A percentile compares a stretch with the other conserved stretches of the same genome.
Conservation (phyloP, 345 rosid species). For the Ceriops tagal region DNA sequence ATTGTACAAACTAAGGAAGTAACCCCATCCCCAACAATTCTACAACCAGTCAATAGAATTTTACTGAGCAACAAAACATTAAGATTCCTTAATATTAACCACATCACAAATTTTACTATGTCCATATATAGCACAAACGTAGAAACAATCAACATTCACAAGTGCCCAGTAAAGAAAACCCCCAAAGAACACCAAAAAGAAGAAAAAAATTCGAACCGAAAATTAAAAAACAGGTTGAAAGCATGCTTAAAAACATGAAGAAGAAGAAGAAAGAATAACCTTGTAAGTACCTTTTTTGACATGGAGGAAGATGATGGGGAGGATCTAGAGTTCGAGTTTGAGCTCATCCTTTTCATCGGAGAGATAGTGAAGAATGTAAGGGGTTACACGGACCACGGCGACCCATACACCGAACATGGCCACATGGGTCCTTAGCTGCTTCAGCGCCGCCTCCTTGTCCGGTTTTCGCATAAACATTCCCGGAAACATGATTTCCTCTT, state of each 20-base stretch:
- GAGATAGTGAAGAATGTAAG: constrained; percentile 68
- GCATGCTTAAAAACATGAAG: background rate
- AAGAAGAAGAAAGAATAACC: background rate
- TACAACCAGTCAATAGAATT: no score
- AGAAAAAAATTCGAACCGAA: background rate
- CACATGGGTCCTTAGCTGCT: constrained; percentile 57
- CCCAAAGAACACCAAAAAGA: no score
- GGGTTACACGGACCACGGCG: constrained; percentile 56
- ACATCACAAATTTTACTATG: no score
- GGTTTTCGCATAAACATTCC: constrained; percentile 79
- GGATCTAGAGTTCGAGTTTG: constrained; percentile 58
- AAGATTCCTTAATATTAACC: no score
- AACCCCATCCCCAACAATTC: background rate
- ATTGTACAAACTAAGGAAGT: background rate
- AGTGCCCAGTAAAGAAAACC: no score
- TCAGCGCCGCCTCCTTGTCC: constrained; percentile 78
- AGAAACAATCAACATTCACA: no score
- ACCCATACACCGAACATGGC: constrained; percentile 64
- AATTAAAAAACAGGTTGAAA: background rate
- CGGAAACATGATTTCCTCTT: constrained; percentile 55
- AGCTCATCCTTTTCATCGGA: constrained; percentile 64
- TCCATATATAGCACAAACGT: no score
- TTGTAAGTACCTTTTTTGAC: constrained; percentile 15
- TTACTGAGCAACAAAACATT: no score
- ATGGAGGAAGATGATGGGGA: background rate